Base-by-base conservation (phyloP, 352 stramenopile genomes). In the Phytophthora pinifolia region DNA sequence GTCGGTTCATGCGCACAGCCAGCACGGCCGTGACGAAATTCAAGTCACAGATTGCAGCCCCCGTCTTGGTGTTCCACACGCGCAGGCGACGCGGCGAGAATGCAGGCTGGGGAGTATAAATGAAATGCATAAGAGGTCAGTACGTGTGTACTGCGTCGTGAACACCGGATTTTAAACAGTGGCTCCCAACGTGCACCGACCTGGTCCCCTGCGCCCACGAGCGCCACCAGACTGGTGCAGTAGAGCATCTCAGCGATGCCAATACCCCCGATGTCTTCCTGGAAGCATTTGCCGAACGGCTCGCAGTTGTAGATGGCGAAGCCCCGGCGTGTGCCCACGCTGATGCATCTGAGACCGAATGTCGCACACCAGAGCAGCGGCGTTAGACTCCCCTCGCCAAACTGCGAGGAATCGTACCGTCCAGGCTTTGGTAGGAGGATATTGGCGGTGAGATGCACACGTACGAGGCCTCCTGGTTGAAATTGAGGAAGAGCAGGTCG, bases 181-280 rank as follows among this genome's bases (percentile, higher is more conserved):
- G 22, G 22, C 3, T 27, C 22, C 22, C 22, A 27, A 27, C 22
- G 22, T 27, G 2, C 4, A n/a, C 33, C n/a, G 14, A 94, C 84
- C 74, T 96, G 79, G 10, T 97, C 88, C 8, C 89, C 88, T 42
- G 86, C 90, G 20, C 90, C 89, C 0, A 97, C 90, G 20, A 97
- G 79, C 46, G 86, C 89, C n/a, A 97, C 85, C 15, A 97, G 65
- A 51, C 88, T 97, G 30, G 90, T 96, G 60, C 86, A 96, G 62
- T 97, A 97, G 39, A 97, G 79, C 90, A 97, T 97, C 59, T 97
- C 88, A 8, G 88, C 86, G 53, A 96, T 86, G 18, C 84, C 84
- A 13, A 97, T 94, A 32, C 90, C 90, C 17, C 90, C 90, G 22
- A 96, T 89, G 3, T 75, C 65, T 58, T 94, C 82, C 42, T 94